These are phyloP conservation scores for Septoria linicola DNA, from an alignment of 2,329 filamentous ascomycete genomes.

Conservation along the genomic window DNA sequence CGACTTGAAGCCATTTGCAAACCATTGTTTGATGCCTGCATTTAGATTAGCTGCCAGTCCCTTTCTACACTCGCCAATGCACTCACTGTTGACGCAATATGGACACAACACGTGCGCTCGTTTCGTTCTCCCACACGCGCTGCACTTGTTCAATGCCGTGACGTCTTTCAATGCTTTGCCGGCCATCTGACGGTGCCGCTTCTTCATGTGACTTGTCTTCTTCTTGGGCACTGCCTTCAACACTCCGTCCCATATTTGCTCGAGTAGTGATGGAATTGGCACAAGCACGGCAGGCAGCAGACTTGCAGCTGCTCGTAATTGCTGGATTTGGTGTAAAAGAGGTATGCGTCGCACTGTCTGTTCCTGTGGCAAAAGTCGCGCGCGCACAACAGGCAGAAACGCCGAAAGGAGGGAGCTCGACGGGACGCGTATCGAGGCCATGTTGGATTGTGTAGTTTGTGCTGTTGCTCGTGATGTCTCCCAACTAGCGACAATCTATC, in stretches of 20 bases:
- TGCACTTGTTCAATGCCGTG: conserved; percentile 81
- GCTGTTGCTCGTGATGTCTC: conserved; percentile 1
- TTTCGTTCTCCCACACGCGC: conserved; percentile 83
- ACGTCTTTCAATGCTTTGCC: conserved; percentile 94
- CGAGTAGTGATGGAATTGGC: conserved; percentile 68
- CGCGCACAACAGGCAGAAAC: conserved; percentile 55
- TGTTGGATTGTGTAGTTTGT: conserved; percentile 21
- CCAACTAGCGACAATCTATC: too few species aligned
- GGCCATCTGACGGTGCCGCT: conserved; percentile 87
- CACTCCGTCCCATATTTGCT: conserved; percentile 88
- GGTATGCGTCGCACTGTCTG: conserved; percentile 49
- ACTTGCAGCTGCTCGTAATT: conserved; percentile 40
- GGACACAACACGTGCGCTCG: conserved; percentile 85
- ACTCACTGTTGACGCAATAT: conserved; percentile 78
- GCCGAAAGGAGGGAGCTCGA: conserved; percentile 47
- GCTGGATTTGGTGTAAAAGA: conserved; percentile 46
- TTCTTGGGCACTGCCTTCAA: conserved; percentile 95
- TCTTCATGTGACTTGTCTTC: conserved; percentile 96
- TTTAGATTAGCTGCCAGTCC: conserved; percentile 2
- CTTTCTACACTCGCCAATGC: neutral
- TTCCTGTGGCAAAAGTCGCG: conserved; percentile 41
- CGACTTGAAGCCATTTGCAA: conserved; percentile 38
- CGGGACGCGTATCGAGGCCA: conserved; percentile 43
- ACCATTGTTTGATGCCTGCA: conserved; percentile 38
- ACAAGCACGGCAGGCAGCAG: conserved; percentile 57